phyloP scores from a whole-genome alignment of 2,329 filamentous ascomycete species.

The Colletotrichum lini region DNA sequence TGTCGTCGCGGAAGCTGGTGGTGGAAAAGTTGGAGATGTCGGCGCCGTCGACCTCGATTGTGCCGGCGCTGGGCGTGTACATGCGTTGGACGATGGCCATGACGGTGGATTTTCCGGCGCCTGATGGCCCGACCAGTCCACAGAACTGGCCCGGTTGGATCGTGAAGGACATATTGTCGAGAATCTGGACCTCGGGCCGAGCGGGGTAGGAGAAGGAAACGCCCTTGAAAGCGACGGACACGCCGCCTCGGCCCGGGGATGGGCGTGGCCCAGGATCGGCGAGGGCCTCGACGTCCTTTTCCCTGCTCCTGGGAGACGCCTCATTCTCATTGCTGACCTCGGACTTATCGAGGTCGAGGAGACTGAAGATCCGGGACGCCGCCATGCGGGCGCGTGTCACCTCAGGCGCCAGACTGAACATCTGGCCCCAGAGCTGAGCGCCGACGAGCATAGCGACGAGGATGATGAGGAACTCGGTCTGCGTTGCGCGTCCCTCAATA shows the following conservation, averaged over 20 bases:
- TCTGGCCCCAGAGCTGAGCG: slow-evolving; percentile 80
- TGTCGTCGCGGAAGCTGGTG: slow-evolving; percentile 55
- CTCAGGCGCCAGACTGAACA: slow-evolving; percentile 82
- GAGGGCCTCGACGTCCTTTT: slow-evolving; percentile 57
- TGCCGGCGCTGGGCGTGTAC: slow-evolving; percentile 60
- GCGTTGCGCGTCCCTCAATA: slow-evolving; percentile 73
- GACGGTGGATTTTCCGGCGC: slow-evolving; percentile 78
- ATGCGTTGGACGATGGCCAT: slow-evolving; percentile 69
- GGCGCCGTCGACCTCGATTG: slow-evolving; percentile 60
- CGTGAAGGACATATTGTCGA: slow-evolving; percentile 69
- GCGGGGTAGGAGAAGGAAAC: slow-evolving; percentile 78
- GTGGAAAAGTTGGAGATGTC: slow-evolving; percentile 59
- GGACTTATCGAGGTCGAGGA: slow-evolving; percentile 59
- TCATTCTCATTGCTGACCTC: slow-evolving; percentile 42
- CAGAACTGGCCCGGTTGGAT: slow-evolving; percentile 73
- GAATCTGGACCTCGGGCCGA: slow-evolving; percentile 69
- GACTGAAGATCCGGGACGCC: slow-evolving; percentile 68
- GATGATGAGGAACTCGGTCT: slow-evolving; percentile 82
- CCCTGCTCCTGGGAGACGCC: slow-evolving; percentile 42
- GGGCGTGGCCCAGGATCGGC: slow-evolving; percentile 48
- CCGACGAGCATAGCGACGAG: slow-evolving; percentile 79
- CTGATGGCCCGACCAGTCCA: slow-evolving; percentile 76
- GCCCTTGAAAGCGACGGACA: slow-evolving; percentile 68
- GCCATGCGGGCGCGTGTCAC: slow-evolving; percentile 77
- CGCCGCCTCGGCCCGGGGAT: slow-evolving; percentile 51